phyloP scores from a whole-genome alignment of 2,329 filamentous ascomycete species.

The Clonostachys chloroleuca region DNA sequence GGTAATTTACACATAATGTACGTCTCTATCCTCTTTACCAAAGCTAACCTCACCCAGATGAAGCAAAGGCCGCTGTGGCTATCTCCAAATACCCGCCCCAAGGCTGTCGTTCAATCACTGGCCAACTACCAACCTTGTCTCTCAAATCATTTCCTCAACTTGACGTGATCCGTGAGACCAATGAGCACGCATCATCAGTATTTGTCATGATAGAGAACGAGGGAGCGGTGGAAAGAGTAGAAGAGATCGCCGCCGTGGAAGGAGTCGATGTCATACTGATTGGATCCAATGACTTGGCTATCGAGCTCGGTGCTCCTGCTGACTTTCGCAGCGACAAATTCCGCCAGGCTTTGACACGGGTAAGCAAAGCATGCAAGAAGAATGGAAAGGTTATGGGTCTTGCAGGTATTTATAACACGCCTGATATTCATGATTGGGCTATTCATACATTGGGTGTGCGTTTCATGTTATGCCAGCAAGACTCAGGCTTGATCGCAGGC shows the following conservation, averaged over 20 bases:
- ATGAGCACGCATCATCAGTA: conserved; percentile 34
- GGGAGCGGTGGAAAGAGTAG: conserved; percentile 36
- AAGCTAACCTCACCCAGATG: conserved; percentile 10
- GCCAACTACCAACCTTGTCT: conserved; percentile 31
- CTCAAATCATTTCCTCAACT: conserved; percentile 13
- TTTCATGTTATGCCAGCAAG: too few species aligned
- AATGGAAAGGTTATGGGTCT: conserved; percentile 14
- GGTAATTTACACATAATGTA: not conserved
- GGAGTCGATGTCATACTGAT: conserved; percentile 39
- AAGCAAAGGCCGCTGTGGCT: conserved; percentile 27
- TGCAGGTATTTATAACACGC: conserved; percentile 12
- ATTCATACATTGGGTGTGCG: too few species aligned
- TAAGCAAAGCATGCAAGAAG: conserved; percentile 8
- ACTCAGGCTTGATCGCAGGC: not conserved
- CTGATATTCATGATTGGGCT: too few species aligned
- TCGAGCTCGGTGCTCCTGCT: conserved; percentile 13
- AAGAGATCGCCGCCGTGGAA: conserved; percentile 26
- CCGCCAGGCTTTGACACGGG: conserved; percentile 5
- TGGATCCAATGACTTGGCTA: conserved; percentile 37
- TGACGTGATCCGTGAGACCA: conserved; percentile 19
- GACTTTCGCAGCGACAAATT: conserved; percentile 10
- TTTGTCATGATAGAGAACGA: conserved; percentile 38
- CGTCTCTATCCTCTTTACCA: not conserved
- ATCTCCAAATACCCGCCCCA: conserved; percentile 37
- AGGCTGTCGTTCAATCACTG: conserved; percentile 35